Percentiles rank a stretch among this genome's conserved stretches.
Conservation (phyloP, 2,329 filamentous ascomycete genomes). For the Pseudocercospora ulei region DNA sequence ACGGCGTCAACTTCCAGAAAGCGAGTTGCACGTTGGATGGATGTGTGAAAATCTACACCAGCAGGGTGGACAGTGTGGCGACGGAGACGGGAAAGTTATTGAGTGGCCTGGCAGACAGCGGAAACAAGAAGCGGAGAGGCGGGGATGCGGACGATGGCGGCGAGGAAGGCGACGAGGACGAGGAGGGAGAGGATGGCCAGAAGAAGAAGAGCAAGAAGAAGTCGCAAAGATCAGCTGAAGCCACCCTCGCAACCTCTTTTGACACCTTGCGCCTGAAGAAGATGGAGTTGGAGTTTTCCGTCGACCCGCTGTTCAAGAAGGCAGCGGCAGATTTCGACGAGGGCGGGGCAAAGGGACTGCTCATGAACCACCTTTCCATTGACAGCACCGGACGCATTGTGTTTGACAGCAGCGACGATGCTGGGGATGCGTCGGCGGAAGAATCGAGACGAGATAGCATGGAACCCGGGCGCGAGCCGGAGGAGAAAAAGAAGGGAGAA, state of each 20-base stretch:
- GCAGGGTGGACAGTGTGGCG: conserved; percentile 92
- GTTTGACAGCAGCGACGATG: conserved; percentile 94
- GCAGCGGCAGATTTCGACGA: conserved; percentile 97
- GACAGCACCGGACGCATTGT: conserved; percentile 86
- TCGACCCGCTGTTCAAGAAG: conserved; percentile 98
- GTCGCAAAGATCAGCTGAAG: conserved; percentile 69
- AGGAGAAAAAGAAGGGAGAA: conserved; percentile 39
- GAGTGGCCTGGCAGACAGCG: conserved; percentile 83
- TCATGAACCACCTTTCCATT: conserved; percentile 94
- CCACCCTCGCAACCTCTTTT: conserved; percentile 85
- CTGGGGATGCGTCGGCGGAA: conserved; percentile 43
- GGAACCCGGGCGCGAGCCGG: conserved; percentile 39
- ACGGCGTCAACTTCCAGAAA: conserved; percentile 97
- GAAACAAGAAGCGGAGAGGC: conserved; percentile 45
- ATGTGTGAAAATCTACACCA: conserved; percentile 98
- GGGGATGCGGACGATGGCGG: conserved; percentile 56
- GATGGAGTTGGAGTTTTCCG: conserved; percentile 90
- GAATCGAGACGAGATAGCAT: conserved; percentile 33
- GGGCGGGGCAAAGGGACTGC: conserved; percentile 85
- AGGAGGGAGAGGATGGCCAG: conserved; percentile 44
- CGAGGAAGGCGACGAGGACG: conserved; percentile 52
- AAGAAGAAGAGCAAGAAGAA: conserved; percentile 62
- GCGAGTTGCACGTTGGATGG: conserved; percentile 95
- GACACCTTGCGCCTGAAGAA: conserved; percentile 86
- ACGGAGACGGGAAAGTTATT: conserved; percentile 93